phyloP scores from a whole-genome alignment of 75 land plant genomes.

The Cryptomeria japonica region DNA sequence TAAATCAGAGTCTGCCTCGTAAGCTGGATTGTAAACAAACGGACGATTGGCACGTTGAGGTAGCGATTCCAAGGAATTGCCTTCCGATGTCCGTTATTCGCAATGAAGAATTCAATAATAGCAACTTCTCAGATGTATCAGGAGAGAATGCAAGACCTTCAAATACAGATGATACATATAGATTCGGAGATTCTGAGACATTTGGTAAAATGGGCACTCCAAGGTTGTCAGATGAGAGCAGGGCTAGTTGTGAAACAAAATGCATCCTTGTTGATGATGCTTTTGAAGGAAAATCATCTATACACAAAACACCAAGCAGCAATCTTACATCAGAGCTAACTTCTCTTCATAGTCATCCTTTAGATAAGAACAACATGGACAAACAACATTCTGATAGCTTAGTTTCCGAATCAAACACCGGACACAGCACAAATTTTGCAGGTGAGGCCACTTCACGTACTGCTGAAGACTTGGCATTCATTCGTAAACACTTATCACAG shows the following conservation, averaged over 20 bases:
- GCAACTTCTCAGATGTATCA: conserved; percentile 28
- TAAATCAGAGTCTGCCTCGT: conserved; percentile 34
- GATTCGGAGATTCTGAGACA: conserved; percentile 3
- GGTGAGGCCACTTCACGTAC: conserved; percentile 29
- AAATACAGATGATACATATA: background rate
- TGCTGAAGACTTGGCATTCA: conserved; percentile 49
- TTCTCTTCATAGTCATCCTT: conserved; percentile 1
- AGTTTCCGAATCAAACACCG: background rate
- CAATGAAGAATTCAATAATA: conserved; percentile 29
- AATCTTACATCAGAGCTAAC: background rate
- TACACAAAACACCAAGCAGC: background rate
- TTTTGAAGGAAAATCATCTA: conserved; percentile 4
- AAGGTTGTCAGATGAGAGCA: conserved; percentile 41
- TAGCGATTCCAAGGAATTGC: conserved; percentile 60
- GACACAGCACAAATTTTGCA: conserved; percentile 11
- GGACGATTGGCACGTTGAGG: conserved; percentile 75
- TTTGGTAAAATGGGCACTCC: conserved; percentile 14
- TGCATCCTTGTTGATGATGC: background rate
- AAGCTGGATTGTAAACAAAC: conserved; percentile 34
- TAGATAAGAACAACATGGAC: background rate
- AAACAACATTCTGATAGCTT: background rate
- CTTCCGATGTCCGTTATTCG: conserved; percentile 15
- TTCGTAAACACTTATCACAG: conserved; percentile 51
- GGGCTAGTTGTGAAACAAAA: conserved; percentile 22
- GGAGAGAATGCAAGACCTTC: background rate